phyloP scores from a whole-genome alignment of 768 basidiomycete species.

The Mycena crocata region DNA sequence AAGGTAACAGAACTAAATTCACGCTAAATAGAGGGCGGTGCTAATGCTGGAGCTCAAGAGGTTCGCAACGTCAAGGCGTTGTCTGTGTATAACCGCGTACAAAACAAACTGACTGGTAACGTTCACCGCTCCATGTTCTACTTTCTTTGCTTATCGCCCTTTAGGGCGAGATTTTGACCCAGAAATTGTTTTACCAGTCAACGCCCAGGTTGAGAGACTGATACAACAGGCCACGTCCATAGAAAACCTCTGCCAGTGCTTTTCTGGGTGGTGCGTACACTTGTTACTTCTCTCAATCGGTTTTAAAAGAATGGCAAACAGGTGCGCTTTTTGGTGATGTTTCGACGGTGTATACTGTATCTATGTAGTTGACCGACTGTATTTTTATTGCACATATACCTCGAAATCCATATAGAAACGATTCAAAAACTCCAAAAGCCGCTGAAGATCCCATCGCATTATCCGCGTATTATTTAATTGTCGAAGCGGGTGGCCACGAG shows the following conservation, averaged over 20 bases:
- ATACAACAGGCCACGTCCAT: constrained; percentile 94
- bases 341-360: constrained; percentile 24
- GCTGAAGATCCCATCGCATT: too few relatives aligned
- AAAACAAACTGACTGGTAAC: constrained; percentile 91
- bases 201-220: constrained; percentile 89
- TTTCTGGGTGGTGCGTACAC: constrained; percentile 85
- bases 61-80: constrained; percentile 92
- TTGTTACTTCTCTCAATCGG: neutral
- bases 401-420: neutral
- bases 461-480: too few relatives aligned
- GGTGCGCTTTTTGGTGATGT: constrained; percentile 83
- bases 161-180: constrained; percentile 95
- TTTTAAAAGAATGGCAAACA: constrained; percentile 31
- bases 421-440: too few relatives aligned
- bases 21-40: constrained; percentile 59
- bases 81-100: constrained; percentile 93
- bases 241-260: constrained; percentile 97
- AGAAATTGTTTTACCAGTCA: constrained; percentile 76
- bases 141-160: neutral
- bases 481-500: neutral
- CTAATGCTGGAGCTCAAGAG: constrained; percentile 76
- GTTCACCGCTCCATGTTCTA: constrained; percentile 29
- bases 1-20: too few relatives aligned
- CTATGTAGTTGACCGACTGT: constrained; percentile 23
- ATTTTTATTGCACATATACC: constrained; percentile 27